phyloP scores from a whole-genome alignment of 1,139 yeast genomes.

The Magnusiomyces sp. region DNA sequence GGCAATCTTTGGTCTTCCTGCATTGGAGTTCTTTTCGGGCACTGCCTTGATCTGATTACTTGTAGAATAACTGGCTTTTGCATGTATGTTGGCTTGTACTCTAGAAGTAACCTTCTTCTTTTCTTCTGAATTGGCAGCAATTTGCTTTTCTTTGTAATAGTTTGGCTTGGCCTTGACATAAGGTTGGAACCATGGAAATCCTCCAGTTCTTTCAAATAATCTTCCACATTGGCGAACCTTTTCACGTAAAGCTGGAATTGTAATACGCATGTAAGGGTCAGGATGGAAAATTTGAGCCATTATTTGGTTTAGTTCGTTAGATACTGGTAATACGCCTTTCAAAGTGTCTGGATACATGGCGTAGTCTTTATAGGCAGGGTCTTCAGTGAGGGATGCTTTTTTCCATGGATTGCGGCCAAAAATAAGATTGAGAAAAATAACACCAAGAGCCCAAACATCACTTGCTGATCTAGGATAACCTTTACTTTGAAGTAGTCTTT shows the following conservation, averaged over 20 bases:
- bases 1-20: too few species aligned
- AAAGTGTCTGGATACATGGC: constrained; percentile 42
- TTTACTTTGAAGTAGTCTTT: constrained; percentile 11
- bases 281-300: constrained; percentile 48
- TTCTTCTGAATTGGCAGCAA: too few species aligned
- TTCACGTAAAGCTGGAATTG: constrained; percentile 38
- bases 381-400: constrained; percentile 56
- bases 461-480: constrained; percentile 15
- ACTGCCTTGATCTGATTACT: too few species aligned
- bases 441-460: constrained; percentile 85
- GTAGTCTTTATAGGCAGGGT: constrained; percentile 47
- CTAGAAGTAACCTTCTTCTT: too few species aligned
- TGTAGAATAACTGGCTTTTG: too few species aligned
- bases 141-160: too few species aligned
- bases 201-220: constrained; percentile 4
- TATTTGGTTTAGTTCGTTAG: constrained; percentile 49
- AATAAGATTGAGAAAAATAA: constrained; percentile 67
- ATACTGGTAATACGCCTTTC: constrained; percentile 57
- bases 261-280: constrained; percentile 57
- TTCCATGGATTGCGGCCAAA: constrained; percentile 92
- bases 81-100: too few species aligned
- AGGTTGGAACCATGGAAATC: constrained; percentile 12
- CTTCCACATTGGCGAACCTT: constrained; percentile 19
- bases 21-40: too few species aligned
- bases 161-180: not conserved